Evolutionary conservation across 371 early-diverging fungal genomes (phyloP), one percentile per base, ranked within the genome.

Genomic region (Thermomucor indicae-seudaticae): DNA sequence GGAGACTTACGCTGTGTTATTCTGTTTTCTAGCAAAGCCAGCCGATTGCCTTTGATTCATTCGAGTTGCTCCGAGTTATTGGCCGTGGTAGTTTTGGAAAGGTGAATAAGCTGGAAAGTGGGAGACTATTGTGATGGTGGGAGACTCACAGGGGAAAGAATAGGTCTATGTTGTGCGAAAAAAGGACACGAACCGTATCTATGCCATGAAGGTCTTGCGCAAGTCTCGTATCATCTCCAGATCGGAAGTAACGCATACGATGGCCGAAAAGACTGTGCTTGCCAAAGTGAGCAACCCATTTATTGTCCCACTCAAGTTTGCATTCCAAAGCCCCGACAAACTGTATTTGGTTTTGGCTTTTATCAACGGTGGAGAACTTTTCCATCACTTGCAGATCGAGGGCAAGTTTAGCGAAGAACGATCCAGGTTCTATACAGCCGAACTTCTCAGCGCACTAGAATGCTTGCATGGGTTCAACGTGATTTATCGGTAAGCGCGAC

Each of bases 71-170:
- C 31, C 91, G 90, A 64, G 95, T 96, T 25, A 88, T 99, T 57
- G 98, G 98, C 32, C 90, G 91, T 67, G 98, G 97, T 17, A 84
- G 85, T 57, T 97, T 97, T 80, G 97, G 97, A 55, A 97, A 97
- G 81, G 93, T 83, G 68, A 47, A 41, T 17, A 14, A 32, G 19
- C 49, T 23, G 30, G 11, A 4, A 7, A 42, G 0, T 42, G 27
- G 28, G 19, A 16, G 17, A 27, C 10, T 22, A 20, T 24, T 6
- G 3, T 1, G 30, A 22, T 17, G 45, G 29, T 45, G 11, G 45
- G 30, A 27, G 20, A 46, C 2, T 23, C 19, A 46, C 32, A 17
- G 16, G 45, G 17, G 27, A 19, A 22, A 10, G n/a, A 19, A 32
- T 53, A 80, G 80, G 91, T 98, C 11, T 91, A 95, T 83, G 95